A percentile compares a stretch with the other conserved stretches of the same genome.
These are phyloP conservation scores for Pichia phayaonensis DNA, from an alignment of 805 yeast genomes.

Conservation along the genomic window DNA sequence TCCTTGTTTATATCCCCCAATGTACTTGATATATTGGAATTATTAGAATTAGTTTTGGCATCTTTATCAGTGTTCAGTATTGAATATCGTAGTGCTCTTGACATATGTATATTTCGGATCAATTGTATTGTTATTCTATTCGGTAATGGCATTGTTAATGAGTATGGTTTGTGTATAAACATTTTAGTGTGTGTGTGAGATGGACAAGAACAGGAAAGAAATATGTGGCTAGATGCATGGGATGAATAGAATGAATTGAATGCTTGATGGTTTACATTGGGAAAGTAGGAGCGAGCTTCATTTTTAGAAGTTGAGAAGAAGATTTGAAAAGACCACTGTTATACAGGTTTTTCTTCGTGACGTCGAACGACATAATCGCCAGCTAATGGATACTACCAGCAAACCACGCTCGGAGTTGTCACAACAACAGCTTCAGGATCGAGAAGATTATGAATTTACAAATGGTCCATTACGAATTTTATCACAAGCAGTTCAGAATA, in stretches of 20 bases:
- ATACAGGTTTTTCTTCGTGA: too few relatives aligned
- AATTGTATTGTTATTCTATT: too few relatives aligned
- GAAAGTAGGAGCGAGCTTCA: too few relatives aligned
- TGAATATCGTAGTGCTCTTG: neutral
- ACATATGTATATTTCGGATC: neutral
- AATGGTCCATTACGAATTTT: conserved; percentile 88
- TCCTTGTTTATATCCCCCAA: neutral
- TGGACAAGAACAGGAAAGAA: too few relatives aligned
- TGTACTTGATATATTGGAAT: neutral
- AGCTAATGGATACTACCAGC: neutral
- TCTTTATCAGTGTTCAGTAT: neutral
- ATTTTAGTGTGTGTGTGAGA: too few relatives aligned
- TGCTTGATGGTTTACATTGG: too few relatives aligned
- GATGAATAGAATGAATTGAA: too few relatives aligned
- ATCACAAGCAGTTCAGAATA: conserved; percentile 65
- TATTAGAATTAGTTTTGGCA: neutral
- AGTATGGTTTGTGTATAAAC: neutral
- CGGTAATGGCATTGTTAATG: neutral
- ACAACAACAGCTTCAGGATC: conserved; percentile 45
- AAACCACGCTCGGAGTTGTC: neutral
- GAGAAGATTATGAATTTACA: conserved; percentile 84
- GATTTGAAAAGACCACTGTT: too few relatives aligned
- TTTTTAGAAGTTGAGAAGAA: too few relatives aligned
- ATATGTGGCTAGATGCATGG: too few relatives aligned
- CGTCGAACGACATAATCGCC: neutral